A percentile compares a stretch with the other conserved stretches of the same genome.
Conservation (phyloP, 176 grass and related monocot species). For the Cenchrus americanus region DNA sequence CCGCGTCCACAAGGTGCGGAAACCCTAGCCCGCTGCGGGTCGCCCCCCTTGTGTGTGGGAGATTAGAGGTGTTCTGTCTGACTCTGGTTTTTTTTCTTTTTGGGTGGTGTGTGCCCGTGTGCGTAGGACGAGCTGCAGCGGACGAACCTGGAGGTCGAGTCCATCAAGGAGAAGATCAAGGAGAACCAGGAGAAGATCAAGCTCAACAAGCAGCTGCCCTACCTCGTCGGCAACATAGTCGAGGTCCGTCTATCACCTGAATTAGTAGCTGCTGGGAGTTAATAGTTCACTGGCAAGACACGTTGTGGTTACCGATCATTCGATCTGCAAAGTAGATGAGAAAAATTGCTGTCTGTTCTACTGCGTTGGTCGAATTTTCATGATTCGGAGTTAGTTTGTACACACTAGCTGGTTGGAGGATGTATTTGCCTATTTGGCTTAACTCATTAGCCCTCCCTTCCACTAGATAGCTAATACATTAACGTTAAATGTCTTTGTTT, state of each 20-base stretch:
- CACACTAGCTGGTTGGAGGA: not conserved
- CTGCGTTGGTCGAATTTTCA: not conserved
- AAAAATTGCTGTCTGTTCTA: not conserved
- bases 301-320: not conserved
- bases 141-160: conserved; percentile 67
- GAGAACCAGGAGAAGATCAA: conserved; percentile 94
- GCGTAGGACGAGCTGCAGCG: conserved; percentile 75
- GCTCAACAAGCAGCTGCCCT: conserved; percentile 80
- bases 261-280: not conserved
- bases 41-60: not conserved
- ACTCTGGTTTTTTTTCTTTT: not conserved
- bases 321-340: not conserved
- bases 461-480: not conserved
- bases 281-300: not conserved
- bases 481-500: not conserved
- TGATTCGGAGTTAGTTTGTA: not conserved
- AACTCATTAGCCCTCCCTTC: not conserved
- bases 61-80: not conserved
- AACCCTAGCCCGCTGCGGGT: not conserved
- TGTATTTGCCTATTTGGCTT: not conserved
- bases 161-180: conserved; percentile 76
- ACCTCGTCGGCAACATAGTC: conserved; percentile 88
- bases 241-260: conserved; percentile 48
- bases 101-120: not conserved
- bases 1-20: conserved; percentile 73